A percentile compares a stretch with the other conserved stretches of the same genome.
These are phyloP conservation scores for Tagetes erecta DNA, from an alignment of 129 eudicot genomes.

Conservation along the genomic window DNA sequence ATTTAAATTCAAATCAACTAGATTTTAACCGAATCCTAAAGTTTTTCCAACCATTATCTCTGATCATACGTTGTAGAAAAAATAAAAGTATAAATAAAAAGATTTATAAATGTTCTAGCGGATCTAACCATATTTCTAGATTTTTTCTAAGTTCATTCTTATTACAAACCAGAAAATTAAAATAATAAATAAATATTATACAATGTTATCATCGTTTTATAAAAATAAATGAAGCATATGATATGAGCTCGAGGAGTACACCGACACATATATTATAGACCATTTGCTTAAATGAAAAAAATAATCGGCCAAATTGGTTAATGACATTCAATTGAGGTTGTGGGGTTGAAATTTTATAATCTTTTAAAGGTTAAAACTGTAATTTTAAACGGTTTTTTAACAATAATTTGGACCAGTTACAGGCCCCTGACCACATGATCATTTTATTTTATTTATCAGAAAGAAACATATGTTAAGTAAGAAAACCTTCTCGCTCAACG, in stretches of 20 bases:
- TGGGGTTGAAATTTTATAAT: neutral
- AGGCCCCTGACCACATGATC: too few species aligned
- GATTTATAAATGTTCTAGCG: neutral
- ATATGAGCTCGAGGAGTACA: neutral
- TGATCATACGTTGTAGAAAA: neutral
- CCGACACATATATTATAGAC: conserved; percentile 18
- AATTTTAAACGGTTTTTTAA: too few species aligned
- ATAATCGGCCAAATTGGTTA: conserved; percentile 16
- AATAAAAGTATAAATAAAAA: neutral
- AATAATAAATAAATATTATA: too few species aligned
- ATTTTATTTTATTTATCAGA: too few species aligned
- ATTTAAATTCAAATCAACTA: neutral
- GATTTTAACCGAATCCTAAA: neutral
- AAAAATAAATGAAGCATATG: neutral
- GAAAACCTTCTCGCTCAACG: too few species aligned
- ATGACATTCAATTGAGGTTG: conserved; percentile 28
- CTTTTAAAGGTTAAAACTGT: too few species aligned
- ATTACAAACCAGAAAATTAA: too few species aligned
- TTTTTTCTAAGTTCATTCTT: too few species aligned
- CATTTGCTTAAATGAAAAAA: conserved; percentile 16
- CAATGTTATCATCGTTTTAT: neutral
- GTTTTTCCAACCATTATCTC: neutral
- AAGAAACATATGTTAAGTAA: too few species aligned
- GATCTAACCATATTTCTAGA: too few species aligned
- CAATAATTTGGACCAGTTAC: too few species aligned